phyloP scores from a whole-genome alignment of 192 early-diverging fungal genomes.

The Umbelopsis ramanniana region DNA sequence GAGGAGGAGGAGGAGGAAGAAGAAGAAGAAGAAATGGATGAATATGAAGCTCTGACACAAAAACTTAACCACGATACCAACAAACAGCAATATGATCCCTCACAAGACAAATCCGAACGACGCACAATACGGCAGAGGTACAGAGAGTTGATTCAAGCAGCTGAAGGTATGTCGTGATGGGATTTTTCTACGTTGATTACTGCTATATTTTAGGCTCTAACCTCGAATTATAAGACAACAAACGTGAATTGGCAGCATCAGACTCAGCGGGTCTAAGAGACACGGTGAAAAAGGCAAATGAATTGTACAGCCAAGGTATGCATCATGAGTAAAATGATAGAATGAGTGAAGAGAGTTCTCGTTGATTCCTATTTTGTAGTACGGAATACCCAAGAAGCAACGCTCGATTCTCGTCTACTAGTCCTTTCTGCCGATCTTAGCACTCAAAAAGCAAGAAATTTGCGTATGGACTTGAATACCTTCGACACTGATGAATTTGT shows the following conservation, averaged over 20 bases:
- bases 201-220: background rate
- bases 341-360: background rate
- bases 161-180: conserved; percentile 24
- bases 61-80: conserved; percentile 19
- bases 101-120: conserved; percentile 36
- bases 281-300: conserved; percentile 44
- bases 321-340: background rate
- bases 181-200: background rate
- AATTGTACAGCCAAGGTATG: conserved; percentile 42
- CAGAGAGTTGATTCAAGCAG: conserved; percentile 24
- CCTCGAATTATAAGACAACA: conserved; percentile 35
- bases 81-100: conserved; percentile 28
- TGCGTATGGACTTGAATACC: conserved; percentile 72
- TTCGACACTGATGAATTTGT: conserved; percentile 84
- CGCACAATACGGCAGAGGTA: conserved; percentile 31
- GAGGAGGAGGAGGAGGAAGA: conserved; percentile 18
- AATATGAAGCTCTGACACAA: conserved; percentile 2
- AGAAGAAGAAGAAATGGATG: conserved; percentile 24
- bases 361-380: conserved; percentile 52
- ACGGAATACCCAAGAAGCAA: conserved; percentile 81
- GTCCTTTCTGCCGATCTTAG: conserved; percentile 75
- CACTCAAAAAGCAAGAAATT: conserved; percentile 75
- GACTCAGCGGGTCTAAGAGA: conserved; percentile 39
- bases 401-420: conserved; percentile 85
- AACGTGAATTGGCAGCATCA: conserved; percentile 43